Evolutionary conservation across 176 grass and related monocot genomes (phyloP).

Genomic region (Guadua angustifolia): DNA sequence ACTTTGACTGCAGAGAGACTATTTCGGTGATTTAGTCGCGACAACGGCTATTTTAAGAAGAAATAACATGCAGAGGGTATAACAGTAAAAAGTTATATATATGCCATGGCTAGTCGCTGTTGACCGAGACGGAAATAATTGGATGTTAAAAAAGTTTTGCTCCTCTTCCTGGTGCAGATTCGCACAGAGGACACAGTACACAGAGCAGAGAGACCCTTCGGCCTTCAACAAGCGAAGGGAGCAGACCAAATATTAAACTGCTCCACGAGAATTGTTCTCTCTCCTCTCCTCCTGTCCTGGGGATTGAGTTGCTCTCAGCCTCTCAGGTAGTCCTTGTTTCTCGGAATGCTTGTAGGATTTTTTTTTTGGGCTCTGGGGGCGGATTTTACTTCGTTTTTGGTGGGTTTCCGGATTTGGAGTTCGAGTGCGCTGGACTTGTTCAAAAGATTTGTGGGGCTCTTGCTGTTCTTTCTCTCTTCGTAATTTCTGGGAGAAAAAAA

Average conservation of each 20-base stretch:
- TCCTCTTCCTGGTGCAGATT: neutral
- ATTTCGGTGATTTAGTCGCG: too few relatives aligned
- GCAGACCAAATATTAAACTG: neutral
- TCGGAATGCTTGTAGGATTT: neutral
- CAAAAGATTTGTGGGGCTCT: neutral
- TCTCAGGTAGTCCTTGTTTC: neutral
- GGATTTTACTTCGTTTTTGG: neutral
- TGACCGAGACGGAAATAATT: neutral
- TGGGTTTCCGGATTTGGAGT: slow-evolving; percentile 5
- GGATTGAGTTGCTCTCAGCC: neutral
- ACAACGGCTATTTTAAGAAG: too few relatives aligned
- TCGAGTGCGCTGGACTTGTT: neutral
- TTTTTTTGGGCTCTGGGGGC: too few relatives aligned
- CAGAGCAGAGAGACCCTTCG: neutral
- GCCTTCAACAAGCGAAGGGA: neutral
- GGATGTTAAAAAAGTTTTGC: neutral
- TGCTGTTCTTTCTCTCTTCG: neutral
- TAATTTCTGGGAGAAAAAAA: neutral
- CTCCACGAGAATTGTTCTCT: neutral
- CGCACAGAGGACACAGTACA: too few relatives aligned
- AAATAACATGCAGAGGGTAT: too few relatives aligned
- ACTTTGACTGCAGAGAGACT: too few relatives aligned
- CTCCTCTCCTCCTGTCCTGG: neutral
- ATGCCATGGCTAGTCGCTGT: neutral
- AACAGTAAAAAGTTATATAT: too few relatives aligned